Evolutionary conservation across 129 eudicot species (phyloP), one percentile per base, ranked within the genome.

Genomic region (Saussurea involucrata): DNA sequence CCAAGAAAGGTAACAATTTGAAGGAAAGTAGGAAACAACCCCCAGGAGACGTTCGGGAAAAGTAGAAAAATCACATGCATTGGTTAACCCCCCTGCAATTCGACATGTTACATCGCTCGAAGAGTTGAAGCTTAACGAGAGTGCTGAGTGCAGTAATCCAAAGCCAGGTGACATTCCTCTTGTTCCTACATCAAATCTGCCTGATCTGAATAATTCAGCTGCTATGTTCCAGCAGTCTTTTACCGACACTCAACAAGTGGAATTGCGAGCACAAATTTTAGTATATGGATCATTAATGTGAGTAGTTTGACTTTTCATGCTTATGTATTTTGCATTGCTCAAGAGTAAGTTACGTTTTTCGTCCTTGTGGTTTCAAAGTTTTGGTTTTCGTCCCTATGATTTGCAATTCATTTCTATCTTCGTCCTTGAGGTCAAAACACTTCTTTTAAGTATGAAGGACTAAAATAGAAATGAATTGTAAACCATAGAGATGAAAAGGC

Each of bases 211-310:
- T 73, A 78, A 88, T 42, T 82, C 92, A 77, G 83, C 78, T 72
- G 32, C 85, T 28, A 34, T 73, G 21, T 77, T 73, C 75, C 97
- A 85, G 5, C 96, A 88, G 83, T 91, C 97, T 78, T 90, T 95
- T 65, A 89, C 95, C 4, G 97, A 95, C 84, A 61, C 70, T 63
- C 99, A 95, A 66, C 99, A 95, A 89, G 84, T 95, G 78, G 96
- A 95, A 79, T 74, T 95, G 68, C 87, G 99, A 82, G 97, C 99
- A 2, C 99, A 95, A 77, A 95, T 95, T 28, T 83, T 92, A 84
- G 99, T 95, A 63, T 90, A 95, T 67, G 99, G 99, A 78, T 92
- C 97, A 72, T 78, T 95, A 60, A 88, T 95, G 97, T 90, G 80
- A 83, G 99, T 86, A 63, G 63, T 53, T 71, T 63, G 21, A 55